Base-by-base conservation (phyloP, 768 basidiomycete species). In the Postia placenta region DNA sequence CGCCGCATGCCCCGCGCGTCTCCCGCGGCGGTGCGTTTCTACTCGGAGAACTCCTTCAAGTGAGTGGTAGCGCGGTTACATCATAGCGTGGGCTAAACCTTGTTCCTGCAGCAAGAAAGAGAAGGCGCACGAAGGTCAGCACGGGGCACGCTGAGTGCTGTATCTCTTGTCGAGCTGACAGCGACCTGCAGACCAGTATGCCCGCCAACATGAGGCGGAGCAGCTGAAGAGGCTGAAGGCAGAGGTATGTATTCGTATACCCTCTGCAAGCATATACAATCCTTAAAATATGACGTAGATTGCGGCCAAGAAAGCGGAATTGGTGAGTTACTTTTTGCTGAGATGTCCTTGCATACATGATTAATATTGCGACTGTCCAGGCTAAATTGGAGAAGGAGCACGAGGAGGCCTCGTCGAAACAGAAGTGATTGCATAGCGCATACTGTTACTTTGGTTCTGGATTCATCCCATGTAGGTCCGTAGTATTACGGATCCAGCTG, bases 11-110 rank as follows among this genome's bases (percentile, higher is more conserved):
- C 56, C 60, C 56, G 60, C 61, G 52, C 36, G 69, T 71, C 58
- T 45, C 26, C 51, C 27, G 70, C 49, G 35, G 81, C 83, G 37
- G 82, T 80, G 35, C 74, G 74, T 36, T 79, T 83, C 42, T 85
- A 84, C 27, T 67, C 79, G 55, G 80, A 78, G 48, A 75, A 65
- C 62, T 79, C 73, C 45, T 87, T 87, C 69, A 74, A 72, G 85
- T 84, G 57, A 47, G 75, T 43, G 15, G 26, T 30, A 11, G 49
- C 22, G 44, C 25, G 47, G 30, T 39, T 20, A 28, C 15, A 45
- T n/a, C 40, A 28, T 23, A 20, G 25, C 30, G n/a, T n/a, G n/a
- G 20, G 28, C 30, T 42, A 14, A 46, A 40, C 17, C 57, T 67
- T 53, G 62, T 12, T n/a, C 14, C 19, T 64, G 30, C 63, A 88